Base-by-base conservation (phyloP, 1,284 basidiomycete genomes). In the Schizophyllum commune region DNA sequence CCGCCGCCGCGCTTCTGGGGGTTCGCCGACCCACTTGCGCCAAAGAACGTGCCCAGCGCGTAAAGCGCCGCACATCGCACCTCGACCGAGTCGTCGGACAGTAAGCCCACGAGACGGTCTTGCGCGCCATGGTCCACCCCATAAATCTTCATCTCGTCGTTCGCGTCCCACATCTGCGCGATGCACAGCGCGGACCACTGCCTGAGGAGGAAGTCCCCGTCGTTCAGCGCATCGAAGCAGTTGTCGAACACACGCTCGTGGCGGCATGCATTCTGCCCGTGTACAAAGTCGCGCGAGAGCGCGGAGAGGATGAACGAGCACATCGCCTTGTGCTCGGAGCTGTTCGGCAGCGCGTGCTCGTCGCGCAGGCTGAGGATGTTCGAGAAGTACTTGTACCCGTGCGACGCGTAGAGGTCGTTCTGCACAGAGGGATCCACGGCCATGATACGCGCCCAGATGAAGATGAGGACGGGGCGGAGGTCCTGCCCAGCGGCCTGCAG, bases 381-480 rank as follows among this genome's bases (percentile, higher is more conserved):
- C 17, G 93, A 88, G 69, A 98, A 98, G 72, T 97, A 97, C 67
- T 87, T 88, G 78, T 90, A 95, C 0, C 92, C 93, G 62, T 86
- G 84, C 60, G 77, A 93, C 62, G 91, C 92, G 66, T 92, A 85
- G 5, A 99, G 77, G 70, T 99, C 96, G 55, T 88, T 83, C 72
- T 98, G 96, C 63, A 97, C 97, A 20, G 89, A 87, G 6, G 90
- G 87, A 72, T 98, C 97, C 32, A 98, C 95, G 1, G 96, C 96
- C 21, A 98, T 83, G 63, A 99, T 98, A 17, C 96, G 85, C 1
- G 96, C 93, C 97, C 97, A 99, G 64, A 99, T 98, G 77, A 98
- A 99, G 67, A 99, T 98, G 33, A 99, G 81, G n/a, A 99, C 96
- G 0, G 97, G 96, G 58, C 95, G 91, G 32, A 99, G 83, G 70